Base-by-base conservation (phyloP, 2,329 filamentous ascomycete species). In the Pyrenochaeta sp. region DNA sequence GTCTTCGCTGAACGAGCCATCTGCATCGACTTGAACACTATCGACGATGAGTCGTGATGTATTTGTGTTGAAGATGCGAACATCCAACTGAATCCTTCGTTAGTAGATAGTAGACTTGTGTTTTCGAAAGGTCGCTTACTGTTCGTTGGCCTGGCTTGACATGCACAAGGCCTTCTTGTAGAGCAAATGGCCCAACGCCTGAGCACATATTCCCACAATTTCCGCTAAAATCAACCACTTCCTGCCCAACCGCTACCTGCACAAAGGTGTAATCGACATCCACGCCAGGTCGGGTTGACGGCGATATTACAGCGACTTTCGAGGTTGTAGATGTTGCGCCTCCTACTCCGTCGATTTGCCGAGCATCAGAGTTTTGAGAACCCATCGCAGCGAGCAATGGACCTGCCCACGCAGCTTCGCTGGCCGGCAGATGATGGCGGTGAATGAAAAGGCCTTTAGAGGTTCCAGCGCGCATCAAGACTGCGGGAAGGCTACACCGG, bases 151-250 rank as follows among this genome's bases (percentile, higher is more conserved):
- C 69, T 12, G 62, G 71, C 60, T 4, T 58, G 7, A 69, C 58
- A 29, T 35, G 75, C 49, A 84, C 74, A 1, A 88, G 54, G 0
- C 82, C 79, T 40, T 79, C 72, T 75, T 90, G 72, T 66, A 86
- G 74, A 1, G 85, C 85, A 64, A 85, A 87, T 0, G 88, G 87
- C 0, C 88, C 89, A 33, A 91, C 82, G 0, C 85, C 82, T 27
- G 84, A 81, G 2, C 81, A 85, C 87, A 91, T 89, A 68, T 91
- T 91, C 18, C 89, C 89, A 68, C 89, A 91, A 61, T 91, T 91
- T 6, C 88, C 86, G 0, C 86, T 85, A 66, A 85, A 83, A 63
- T 91, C 88, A 2, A 91, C 80, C n/a, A 76, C 73, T 9, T 77
- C 77, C 60, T 88, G 81, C 32, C 82, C 82, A 41, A 91, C 82